Evolutionary conservation across 2,329 filamentous ascomycete species (phyloP).

Genomic region (Zalaria sp.): DNA sequence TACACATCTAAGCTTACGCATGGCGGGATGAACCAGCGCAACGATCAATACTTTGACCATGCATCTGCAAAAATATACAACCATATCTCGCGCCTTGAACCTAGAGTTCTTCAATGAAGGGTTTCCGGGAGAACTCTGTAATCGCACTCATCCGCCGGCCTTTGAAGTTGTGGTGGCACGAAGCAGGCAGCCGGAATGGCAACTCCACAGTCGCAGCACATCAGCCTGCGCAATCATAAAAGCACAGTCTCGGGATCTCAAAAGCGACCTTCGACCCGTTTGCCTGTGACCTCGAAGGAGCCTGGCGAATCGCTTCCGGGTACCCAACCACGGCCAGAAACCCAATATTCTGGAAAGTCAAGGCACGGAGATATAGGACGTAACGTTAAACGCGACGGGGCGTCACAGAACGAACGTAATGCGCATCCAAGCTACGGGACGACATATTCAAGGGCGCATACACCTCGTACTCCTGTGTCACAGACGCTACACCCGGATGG

Average conservation of each 20-base stretch:
- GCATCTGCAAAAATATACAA: too few relatives aligned
- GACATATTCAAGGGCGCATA: not conserved
- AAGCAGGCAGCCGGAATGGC: too few relatives aligned
- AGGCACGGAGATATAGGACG: not conserved
- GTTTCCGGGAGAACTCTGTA: too few relatives aligned
- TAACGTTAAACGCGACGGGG: not conserved
- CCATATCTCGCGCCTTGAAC: too few relatives aligned
- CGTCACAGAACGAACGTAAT: not conserved
- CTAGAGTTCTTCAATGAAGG: too few relatives aligned
- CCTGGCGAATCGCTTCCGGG: not conserved
- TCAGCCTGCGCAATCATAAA: too few relatives aligned
- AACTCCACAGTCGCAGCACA: too few relatives aligned
- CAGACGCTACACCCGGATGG: not conserved
- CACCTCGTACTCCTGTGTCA: not conserved
- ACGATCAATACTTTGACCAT: not conserved
- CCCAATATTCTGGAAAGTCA: not conserved
- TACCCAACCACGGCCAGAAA: not conserved
- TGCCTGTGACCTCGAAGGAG: not conserved
- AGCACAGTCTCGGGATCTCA: too few relatives aligned
- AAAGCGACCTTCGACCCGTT: too few relatives aligned
- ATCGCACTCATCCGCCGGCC: too few relatives aligned
- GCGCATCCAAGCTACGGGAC: not conserved
- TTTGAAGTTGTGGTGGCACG: too few relatives aligned
- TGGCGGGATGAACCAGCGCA: not conserved
- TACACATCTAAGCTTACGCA: not conserved